Evolutionary conservation across 306 rosid species (phyloP), one percentile per base, ranked within the genome.

Genomic region (Luffa acutangula): DNA sequence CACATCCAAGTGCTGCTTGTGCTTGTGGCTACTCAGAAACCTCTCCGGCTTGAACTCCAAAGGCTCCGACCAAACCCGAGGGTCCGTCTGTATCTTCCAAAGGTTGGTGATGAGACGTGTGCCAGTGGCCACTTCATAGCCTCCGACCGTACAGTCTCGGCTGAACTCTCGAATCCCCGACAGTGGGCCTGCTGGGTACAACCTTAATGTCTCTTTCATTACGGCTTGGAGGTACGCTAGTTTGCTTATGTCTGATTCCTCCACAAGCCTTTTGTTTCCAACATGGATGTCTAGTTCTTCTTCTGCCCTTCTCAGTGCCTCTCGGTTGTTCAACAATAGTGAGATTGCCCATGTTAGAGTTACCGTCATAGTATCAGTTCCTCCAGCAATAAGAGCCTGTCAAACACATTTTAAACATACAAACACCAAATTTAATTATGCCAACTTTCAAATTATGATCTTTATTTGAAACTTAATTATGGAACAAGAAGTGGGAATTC

Each of bases 61-160:
- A 4, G 88, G 89, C 25, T 88, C 88, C 5, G 76, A 3, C 92
- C 92, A 88, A 36, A 85, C 41, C 1, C 62, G 57, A 2, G 87
- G 90, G 75, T 90, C 94, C 0, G 86, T 85, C 1, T 88, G 94
- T 56, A 90, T 78, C 85, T 88, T 90, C 88, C 84, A 85, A 21
- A 81, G 31, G 80, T 92, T 90, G 31, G 84, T 45, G 1, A 90
- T 36, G 9, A 92, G 33, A 34, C 87, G 79, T 0, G 90, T 90
- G 0, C 97, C 91, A 8, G 64, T 77, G 0, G 74, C 36, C 14
- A 92, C 81, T 25, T 85, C 67, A 77, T 86, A 90, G 41, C 85
- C 85, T 17, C 79, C 85, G 0, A 90, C 13, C 9, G 54, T 81
- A 77, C 92, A 88, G 53, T 90, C 90, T 31, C 79, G 74, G 2